These are phyloP conservation scores for Taphrina pruni DNA, from an alignment of 1,139 yeast species.

Conservation along the genomic window DNA sequence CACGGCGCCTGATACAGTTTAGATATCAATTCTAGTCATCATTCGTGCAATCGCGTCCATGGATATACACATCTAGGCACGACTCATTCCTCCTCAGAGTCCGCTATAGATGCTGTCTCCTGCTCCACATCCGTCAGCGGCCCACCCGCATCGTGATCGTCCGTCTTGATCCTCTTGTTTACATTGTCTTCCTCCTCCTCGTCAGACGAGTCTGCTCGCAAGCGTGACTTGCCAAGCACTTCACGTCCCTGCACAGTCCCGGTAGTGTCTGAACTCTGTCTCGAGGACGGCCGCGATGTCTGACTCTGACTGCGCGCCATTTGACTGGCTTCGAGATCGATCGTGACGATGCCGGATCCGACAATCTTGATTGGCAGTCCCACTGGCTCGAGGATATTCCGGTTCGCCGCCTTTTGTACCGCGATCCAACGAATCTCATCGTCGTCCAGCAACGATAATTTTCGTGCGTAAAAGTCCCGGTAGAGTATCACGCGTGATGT, in stretches of 20 bases:
- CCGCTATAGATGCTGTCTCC: neutral
- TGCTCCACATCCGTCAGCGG: neutral
- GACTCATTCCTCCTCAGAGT: neutral
- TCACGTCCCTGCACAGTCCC: neutral
- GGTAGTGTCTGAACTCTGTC: conserved; percentile 8
- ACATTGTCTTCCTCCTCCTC: neutral
- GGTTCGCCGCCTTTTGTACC: conserved; percentile 20
- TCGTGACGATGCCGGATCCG: conserved; percentile 10
- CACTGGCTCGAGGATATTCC: conserved; percentile 15
- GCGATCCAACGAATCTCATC: conserved; percentile 29
- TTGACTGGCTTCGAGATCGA: conserved; percentile 23
- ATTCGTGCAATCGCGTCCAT: neutral
- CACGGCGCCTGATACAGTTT: neutral
- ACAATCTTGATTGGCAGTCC: conserved; percentile 16
- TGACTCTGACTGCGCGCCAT: conserved; percentile 20
- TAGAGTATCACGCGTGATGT: conserved; percentile 20
- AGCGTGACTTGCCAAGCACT: neutral
- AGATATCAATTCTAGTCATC: neutral
- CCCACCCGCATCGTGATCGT: neutral
- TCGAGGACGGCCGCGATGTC: conserved; percentile 4
- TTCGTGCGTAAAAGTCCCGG: conserved; percentile 14
- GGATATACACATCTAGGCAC: too few relatives aligned
- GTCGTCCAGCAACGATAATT: conserved; percentile 11
- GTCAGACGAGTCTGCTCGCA: neutral
- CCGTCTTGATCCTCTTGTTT: neutral